A percentile compares a stretch with the other conserved stretches of the same genome.
These are phyloP conservation scores for Wallacemonas collosoma DNA, from an alignment of 208 protist species.

Conservation along the genomic window DNA sequence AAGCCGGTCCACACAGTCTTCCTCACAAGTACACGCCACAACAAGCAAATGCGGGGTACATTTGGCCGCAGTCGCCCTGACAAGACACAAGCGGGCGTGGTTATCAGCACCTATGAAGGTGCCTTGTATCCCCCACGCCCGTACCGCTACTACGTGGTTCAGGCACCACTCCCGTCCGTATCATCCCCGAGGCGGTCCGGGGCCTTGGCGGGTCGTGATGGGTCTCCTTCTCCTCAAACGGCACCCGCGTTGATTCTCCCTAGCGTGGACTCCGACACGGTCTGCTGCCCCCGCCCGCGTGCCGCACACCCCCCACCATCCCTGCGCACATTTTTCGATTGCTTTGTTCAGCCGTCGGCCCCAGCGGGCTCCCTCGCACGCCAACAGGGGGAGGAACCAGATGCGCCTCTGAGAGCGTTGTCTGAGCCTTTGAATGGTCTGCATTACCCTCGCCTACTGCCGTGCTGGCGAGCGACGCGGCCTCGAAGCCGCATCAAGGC, in stretches of 20 bases:
- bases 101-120: slow-evolving; percentile 58
- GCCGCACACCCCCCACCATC: slow-evolving; percentile 32
- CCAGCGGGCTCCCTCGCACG: background rate
- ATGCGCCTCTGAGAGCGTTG: slow-evolving; percentile 17
- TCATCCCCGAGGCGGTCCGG: background rate
- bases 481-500: background rate
- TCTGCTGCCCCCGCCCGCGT: slow-evolving; percentile 38
- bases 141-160: slow-evolving; percentile 65
- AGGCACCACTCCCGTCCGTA: slow-evolving; percentile 19
- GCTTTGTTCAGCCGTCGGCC: slow-evolving; percentile 45
- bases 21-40: too few relatives aligned
- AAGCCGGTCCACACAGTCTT: background rate
- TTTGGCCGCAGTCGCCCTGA: slow-evolving; percentile 34
- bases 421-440: slow-evolving; percentile 73
- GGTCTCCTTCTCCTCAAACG: background rate
- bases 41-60: slow-evolving; percentile 22
- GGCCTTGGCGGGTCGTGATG: background rate
- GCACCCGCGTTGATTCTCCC: slow-evolving; percentile 48
- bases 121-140: slow-evolving; percentile 71
- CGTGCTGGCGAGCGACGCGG: slow-evolving; percentile 13
- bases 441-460: slow-evolving; percentile 65
- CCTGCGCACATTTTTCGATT: slow-evolving; percentile 58
- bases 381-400: background rate
- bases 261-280: slow-evolving; percentile 68
- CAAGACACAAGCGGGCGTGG: slow-evolving; percentile 33